A percentile compares a stretch with the other conserved stretches of the same genome.
Evolutionary conservation across 192 early-diverging fungal genomes (phyloP).

Genomic region (Paraglomus brasilianum): DNA sequence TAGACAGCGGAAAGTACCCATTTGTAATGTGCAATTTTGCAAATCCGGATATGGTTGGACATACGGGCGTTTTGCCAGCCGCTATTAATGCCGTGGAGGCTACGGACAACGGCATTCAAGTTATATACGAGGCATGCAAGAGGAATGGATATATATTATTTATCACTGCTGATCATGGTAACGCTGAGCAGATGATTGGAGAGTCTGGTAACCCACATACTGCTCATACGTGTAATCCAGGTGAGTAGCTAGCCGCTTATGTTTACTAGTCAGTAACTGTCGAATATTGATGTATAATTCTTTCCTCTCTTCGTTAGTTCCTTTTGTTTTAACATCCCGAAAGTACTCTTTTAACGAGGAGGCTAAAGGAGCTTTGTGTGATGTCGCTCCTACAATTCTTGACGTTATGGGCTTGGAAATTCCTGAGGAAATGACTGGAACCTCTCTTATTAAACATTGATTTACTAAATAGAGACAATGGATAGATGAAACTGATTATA

Average conservation of each 20-base stretch:
- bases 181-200: conserved; percentile 97
- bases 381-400: conserved; percentile 96
- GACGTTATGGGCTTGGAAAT: conserved; percentile 87
- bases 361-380: conserved; percentile 77
- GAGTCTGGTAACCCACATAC: conserved; percentile 89
- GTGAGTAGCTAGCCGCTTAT: conserved; percentile 5
- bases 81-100: conserved; percentile 90
- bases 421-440: conserved; percentile 96
- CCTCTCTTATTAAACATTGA: conserved; percentile 57
- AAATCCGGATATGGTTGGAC: conserved; percentile 95
- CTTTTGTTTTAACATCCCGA: conserved; percentile 83
- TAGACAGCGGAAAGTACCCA: conserved; percentile 76
- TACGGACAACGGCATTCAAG: conserved; percentile 93
- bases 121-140: conserved; percentile 91
- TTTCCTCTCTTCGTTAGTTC: conserved; percentile 59
- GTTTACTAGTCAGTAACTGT: background rate
- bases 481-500: too few species aligned
- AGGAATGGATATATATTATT: conserved; percentile 86
- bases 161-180: conserved; percentile 98
- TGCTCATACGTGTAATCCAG: conserved; percentile 81
- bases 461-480: background rate
- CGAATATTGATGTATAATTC: background rate
- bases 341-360: conserved; percentile 53
- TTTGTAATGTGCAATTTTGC: conserved; percentile 99
- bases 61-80: conserved; percentile 94